phyloP scores from a whole-genome alignment of 2,329 filamentous ascomycete genomes.

The Ceratocystis ficicola region DNA sequence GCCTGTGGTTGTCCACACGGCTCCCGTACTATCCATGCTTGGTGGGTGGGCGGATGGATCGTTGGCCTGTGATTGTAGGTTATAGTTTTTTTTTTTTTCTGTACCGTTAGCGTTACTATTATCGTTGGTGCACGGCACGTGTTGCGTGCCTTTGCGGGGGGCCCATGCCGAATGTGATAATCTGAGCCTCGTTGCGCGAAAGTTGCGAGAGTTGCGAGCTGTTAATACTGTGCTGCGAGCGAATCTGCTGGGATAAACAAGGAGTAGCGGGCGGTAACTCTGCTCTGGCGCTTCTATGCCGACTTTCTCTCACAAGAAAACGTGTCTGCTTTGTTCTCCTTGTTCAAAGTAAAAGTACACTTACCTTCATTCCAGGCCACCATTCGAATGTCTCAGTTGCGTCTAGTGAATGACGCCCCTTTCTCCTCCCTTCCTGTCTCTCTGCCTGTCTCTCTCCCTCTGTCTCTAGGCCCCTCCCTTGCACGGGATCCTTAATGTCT shows the following conservation, averaged over 20 bases:
- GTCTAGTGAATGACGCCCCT: not conserved
- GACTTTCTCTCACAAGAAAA: not conserved
- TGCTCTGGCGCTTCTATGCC: not conserved
- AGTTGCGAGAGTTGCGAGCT: not conserved
- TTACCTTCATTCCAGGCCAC: not conserved
- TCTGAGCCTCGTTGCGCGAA: slow-evolving; percentile 2
- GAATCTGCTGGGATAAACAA: no score
- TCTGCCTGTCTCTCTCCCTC: not conserved
- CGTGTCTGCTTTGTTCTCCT: not conserved
- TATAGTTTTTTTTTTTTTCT: not conserved
- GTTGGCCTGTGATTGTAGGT: not conserved
- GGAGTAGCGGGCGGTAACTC: not conserved
- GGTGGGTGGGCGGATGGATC: no score
- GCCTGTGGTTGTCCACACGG: slow-evolving; percentile 2
- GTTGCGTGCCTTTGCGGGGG: not conserved
- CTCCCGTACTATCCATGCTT: not conserved
- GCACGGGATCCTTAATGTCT: slow-evolving; percentile 2
- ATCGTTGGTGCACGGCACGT: slow-evolving; percentile 1
- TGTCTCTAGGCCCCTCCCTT: not conserved
- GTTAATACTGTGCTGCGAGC: not conserved
- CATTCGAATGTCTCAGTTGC: slow-evolving; percentile 2
- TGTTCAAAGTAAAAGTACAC: not conserved
- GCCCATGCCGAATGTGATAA: not conserved
- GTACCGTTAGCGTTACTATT: slow-evolving; percentile 8
- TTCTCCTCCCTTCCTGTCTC: not conserved